These are phyloP conservation scores for Physcomitrellopsis africana DNA, from an alignment of 225 moss, liverwort and hornwort genomes.

Conservation along the genomic window DNA sequence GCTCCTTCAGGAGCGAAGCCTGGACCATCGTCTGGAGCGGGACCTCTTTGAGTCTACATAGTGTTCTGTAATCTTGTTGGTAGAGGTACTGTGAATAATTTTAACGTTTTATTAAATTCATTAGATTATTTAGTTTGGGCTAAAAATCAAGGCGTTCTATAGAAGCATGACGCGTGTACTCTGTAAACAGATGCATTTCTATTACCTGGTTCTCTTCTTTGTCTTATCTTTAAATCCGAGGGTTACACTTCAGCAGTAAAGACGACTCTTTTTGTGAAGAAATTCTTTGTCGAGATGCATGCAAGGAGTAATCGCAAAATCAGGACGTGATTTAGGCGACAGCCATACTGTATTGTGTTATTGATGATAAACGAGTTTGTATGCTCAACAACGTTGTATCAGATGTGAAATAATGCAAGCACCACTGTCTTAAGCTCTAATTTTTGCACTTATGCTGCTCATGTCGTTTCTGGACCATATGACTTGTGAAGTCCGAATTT, in stretches of 20 bases:
- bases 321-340: too few species aligned
- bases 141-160: neutral
- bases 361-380: too few species aligned
- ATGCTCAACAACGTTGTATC: too few species aligned
- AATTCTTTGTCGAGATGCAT: too few species aligned
- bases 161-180: neutral
- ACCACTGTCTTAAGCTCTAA: too few species aligned
- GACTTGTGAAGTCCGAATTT: too few species aligned
- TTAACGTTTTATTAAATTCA: neutral
- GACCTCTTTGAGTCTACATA: slow-evolving; percentile 9
- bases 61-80: neutral
- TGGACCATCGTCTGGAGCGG: slow-evolving; percentile 7
- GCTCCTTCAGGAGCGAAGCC: slow-evolving; percentile 27
- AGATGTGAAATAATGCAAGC: too few species aligned
- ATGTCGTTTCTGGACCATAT: too few species aligned
- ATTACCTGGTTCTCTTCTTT: neutral
- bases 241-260: neutral
- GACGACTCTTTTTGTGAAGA: too few species aligned
- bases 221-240: neutral
- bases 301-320: too few species aligned
- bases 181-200: neutral
- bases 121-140: neutral
- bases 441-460: too few species aligned
- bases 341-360: too few species aligned
- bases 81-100: neutral